Conservation (phyloP, 768 basidiomycete species). For the Suillus luteus region DNA sequence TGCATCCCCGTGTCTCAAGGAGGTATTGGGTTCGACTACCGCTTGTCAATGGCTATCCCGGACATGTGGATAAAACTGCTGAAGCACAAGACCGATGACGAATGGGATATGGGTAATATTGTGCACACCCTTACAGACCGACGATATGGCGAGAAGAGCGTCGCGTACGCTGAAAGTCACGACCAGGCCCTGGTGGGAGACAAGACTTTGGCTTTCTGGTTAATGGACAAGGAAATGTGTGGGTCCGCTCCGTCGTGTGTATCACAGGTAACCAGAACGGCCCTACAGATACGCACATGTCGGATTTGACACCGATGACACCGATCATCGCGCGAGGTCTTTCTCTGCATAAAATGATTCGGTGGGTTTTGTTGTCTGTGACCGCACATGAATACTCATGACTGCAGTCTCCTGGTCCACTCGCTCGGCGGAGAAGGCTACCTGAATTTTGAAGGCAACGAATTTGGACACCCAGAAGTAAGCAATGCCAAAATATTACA, state of each 20-base stretch:
- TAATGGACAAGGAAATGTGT: constrained; percentile 99
- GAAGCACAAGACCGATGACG: constrained; percentile 85
- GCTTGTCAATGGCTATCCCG: constrained; percentile 96
- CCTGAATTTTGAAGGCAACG: constrained; percentile 97
- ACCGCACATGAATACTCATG: constrained; percentile 9
- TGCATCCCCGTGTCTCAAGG: constrained; percentile 77
- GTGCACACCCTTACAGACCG: constrained; percentile 90
- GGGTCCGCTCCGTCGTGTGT: constrained; percentile 31
- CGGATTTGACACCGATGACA: constrained; percentile 79
- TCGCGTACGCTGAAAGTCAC: constrained; percentile 94
- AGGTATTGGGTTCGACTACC: constrained; percentile 97
- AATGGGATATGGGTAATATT: constrained; percentile 88
- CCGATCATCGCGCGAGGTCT: constrained; percentile 86
- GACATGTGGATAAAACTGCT: constrained; percentile 99
- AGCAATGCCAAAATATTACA: constrained; percentile 17
- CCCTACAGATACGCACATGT: constrained; percentile 87
- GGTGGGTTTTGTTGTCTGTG: constrained; percentile 47
- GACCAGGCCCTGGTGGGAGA: constrained; percentile 99
- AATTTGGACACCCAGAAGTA: constrained; percentile 98
- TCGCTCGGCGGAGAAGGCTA: constrained; percentile 96
- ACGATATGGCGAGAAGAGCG: constrained; percentile 84
- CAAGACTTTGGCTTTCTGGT: constrained; percentile 98
- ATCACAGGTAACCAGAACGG: background rate
- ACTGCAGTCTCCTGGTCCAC: constrained; percentile 77
- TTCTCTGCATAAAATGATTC: constrained; percentile 96